Percentiles rank a stretch among this genome's conserved stretches.
Conservation (phyloP, 2,329 filamentous ascomycete species). For the Aspergillus sp. region DNA sequence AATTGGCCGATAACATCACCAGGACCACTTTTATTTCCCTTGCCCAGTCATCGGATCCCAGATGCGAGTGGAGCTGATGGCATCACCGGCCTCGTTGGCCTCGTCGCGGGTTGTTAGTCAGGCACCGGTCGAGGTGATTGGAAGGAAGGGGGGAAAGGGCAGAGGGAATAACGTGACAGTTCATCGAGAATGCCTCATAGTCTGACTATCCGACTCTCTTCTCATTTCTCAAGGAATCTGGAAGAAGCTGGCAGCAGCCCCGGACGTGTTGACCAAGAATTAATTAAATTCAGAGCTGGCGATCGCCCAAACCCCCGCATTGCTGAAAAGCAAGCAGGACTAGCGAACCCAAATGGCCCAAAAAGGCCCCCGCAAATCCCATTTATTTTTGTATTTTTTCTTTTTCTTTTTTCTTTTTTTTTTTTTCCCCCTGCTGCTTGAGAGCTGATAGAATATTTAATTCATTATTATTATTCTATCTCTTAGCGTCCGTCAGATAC, state of each 20-base stretch:
- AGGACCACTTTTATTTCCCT: slow-evolving; percentile 7
- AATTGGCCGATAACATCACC: slow-evolving; percentile 9
- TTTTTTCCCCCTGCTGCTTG: too few relatives aligned
- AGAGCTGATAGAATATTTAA: too few relatives aligned
- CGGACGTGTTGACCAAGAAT: background rate
- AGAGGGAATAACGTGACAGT: background rate
- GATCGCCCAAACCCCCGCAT: slow-evolving; percentile 22
- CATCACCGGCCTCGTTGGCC: slow-evolving; percentile 13
- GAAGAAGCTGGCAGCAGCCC: background rate
- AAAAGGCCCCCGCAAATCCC: slow-evolving; percentile 2
- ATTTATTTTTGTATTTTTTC: background rate
- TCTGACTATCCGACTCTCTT: too few relatives aligned
- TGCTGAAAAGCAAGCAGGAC: slow-evolving; percentile 12
- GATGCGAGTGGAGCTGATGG: slow-evolving; percentile 18
- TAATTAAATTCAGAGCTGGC: background rate
- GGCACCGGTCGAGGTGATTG: slow-evolving; percentile 10
- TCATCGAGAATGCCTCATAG: too few relatives aligned
- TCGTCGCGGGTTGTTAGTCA: slow-evolving; percentile 15
- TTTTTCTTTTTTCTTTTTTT: background rate
- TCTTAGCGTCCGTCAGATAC: too few relatives aligned
- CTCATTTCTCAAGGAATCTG: background rate
- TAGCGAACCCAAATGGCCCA: slow-evolving; percentile 17
- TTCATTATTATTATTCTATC: too few relatives aligned
- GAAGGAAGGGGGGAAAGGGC: background rate
- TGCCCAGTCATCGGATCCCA: slow-evolving; percentile 9